Evolutionary conservation across 2,329 filamentous ascomycete genomes (phyloP).

Genomic region (Pleomassaria siparia): DNA sequence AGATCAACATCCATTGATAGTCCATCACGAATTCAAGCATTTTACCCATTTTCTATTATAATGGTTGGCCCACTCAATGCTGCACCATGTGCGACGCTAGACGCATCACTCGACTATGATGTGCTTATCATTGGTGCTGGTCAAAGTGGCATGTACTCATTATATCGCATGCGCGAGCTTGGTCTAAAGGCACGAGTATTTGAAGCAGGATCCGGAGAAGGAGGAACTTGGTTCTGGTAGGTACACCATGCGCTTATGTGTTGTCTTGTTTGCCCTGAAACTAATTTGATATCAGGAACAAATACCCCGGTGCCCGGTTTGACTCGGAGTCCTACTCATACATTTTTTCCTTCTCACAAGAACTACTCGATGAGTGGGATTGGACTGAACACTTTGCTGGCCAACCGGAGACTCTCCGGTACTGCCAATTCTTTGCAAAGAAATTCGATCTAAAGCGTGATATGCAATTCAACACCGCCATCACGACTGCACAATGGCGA

Average conservation of each 20-base stretch:
- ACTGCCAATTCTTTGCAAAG: slow-evolving; percentile 52
- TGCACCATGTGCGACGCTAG: slow-evolving; percentile 11
- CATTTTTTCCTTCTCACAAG: slow-evolving; percentile 46
- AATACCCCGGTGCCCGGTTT: slow-evolving; percentile 51
- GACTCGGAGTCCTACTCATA: slow-evolving; percentile 53
- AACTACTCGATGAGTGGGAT: slow-evolving; percentile 47
- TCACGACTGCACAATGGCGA: slow-evolving; percentile 15
- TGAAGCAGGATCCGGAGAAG: slow-evolving; percentile 38
- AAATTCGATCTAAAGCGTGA: slow-evolving; percentile 44
- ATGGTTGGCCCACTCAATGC: slow-evolving; percentile 19
- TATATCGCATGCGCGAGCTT: slow-evolving; percentile 39
- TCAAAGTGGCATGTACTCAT: slow-evolving; percentile 39
- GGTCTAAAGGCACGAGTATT: slow-evolving; percentile 30
- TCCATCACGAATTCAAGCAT: no score
- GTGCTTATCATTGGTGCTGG: slow-evolving; percentile 35
- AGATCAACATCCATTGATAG: no score
- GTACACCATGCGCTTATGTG: background rate
- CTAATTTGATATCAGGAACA: slow-evolving; percentile 41
- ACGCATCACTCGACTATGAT: slow-evolving; percentile 21
- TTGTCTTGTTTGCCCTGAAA: background rate
- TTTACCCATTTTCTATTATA: background rate
- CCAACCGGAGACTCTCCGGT: slow-evolving; percentile 51
- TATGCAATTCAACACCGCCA: slow-evolving; percentile 25
- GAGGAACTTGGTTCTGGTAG: slow-evolving; percentile 42
- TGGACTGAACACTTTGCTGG: slow-evolving; percentile 41